Evolutionary conservation across 1,139 yeast genomes (phyloP), one percentile per base, ranked within the genome.

Genomic region (Nakaseomyces bracarensis): DNA sequence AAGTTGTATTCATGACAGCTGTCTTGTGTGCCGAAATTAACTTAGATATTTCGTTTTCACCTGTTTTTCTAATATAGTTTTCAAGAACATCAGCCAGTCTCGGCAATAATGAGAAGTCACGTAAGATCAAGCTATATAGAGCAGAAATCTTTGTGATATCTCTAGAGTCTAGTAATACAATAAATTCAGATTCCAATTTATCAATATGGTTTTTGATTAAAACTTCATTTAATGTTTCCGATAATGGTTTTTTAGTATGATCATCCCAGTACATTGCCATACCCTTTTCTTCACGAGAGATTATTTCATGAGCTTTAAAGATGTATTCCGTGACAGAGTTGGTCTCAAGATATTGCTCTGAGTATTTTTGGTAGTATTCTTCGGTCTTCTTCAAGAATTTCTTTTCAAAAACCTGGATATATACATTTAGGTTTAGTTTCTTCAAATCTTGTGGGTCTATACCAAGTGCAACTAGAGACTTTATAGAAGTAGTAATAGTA

Each of bases 291-390:
- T 91, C 98, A 60, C 87, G 95, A 30, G 76, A 75, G 39, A 91
- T 75, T 49, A 96, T 72, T 38, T 75, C 71, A 55, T 84, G 89
- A 40, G 95, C 95, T 61, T 82, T 85, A 51, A 76, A 78, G 77
- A 91, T 81, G 65, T 91, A 91, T 58, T 86, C 95, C 30, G 89
- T 91, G 40, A 89, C 94, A 52, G 87, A 82, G 61, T 86, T 83
- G 33, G 76, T 74, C 4, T 74, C 65, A 49, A 91, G 69, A 59
- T 79, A 87, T 40, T 71, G 71, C 18, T 70, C 67, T 39, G 94
- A 79, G 63, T 89, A 96, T 39, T 68, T 68, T 31, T 70, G 66
- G 63, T 89, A 91, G 61, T 82, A 91, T 33, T 72, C 75, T 43
- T 72, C 74, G 1, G 98, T 89, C 43, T 76, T 79, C 27, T 74